Evolutionary conservation across 345 rosid genomes (phyloP).

Genomic region (Rhodamnia rubescens): DNA sequence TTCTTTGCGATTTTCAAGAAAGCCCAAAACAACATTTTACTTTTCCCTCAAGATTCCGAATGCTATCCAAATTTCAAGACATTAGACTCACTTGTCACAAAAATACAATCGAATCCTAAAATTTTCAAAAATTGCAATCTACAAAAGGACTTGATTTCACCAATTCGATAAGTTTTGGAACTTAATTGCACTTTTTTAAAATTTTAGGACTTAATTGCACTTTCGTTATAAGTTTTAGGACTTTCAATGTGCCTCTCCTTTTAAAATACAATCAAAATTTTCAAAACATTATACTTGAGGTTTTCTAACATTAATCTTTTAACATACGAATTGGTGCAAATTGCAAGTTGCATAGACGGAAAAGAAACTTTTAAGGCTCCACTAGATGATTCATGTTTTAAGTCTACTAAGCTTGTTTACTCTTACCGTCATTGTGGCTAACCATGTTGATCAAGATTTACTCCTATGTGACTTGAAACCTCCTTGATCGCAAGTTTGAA

Average conservation of each 20-base stretch:
- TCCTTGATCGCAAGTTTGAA: neutral
- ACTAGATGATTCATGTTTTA: neutral
- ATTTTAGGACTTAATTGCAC: no score
- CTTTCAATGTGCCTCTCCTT: no score
- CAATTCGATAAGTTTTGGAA: no score
- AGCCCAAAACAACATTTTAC: neutral
- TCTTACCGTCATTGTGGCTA: neutral
- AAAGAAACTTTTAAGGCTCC: neutral
- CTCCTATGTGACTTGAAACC: neutral
- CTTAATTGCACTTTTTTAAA: no score
- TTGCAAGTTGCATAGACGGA: neutral
- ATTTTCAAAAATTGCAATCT: no score
- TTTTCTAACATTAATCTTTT: neutral
- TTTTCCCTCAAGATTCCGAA: neutral
- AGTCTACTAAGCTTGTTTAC: neutral
- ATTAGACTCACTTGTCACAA: neutral
- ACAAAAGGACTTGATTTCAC: no score
- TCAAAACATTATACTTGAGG: neutral
- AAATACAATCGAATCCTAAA: no score
- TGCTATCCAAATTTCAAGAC: neutral
- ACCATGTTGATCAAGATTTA: neutral
- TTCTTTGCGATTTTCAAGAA: neutral
- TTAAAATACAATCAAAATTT: neutral
- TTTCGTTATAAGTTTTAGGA: no score
- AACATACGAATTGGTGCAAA: neutral